Evolutionary conservation across 2,329 filamentous ascomycete species (phyloP).

Genomic region (Acrocalymma vagum): DNA sequence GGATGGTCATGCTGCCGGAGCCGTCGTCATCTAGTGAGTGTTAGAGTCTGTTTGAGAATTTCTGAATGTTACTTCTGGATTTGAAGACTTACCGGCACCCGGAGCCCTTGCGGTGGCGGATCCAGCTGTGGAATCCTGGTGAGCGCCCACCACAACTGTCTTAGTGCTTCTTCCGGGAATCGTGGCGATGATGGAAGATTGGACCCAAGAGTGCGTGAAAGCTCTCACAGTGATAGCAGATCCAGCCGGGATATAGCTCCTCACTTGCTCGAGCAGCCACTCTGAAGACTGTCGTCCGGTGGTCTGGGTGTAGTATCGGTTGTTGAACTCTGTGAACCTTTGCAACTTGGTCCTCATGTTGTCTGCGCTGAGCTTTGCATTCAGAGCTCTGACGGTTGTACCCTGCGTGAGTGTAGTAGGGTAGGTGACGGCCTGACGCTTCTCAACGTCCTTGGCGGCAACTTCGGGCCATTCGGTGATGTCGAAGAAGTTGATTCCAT

Average conservation of each 20-base stretch:
- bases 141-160: slow-evolving; percentile 88
- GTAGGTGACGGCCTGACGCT: no score
- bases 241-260: slow-evolving; percentile 73
- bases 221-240: slow-evolving; percentile 74
- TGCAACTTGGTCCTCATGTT: slow-evolving; percentile 82
- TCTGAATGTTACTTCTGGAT: no score
- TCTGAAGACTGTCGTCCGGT: slow-evolving; percentile 84
- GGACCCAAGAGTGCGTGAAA: slow-evolving; percentile 86
- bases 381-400: slow-evolving; percentile 71
- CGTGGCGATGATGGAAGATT: slow-evolving; percentile 89
- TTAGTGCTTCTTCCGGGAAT: slow-evolving; percentile 86
- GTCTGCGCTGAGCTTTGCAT: slow-evolving; percentile 74
- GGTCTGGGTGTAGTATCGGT: slow-evolving; percentile 81
- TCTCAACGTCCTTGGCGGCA: slow-evolving; percentile 48
- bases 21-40: slow-evolving; percentile 98
- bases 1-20: slow-evolving; percentile 90
- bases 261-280: slow-evolving; percentile 83
- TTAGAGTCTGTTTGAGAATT: no score
- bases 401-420: slow-evolving; percentile 73
- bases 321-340: slow-evolving; percentile 80
- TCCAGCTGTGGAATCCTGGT: slow-evolving; percentile 83
- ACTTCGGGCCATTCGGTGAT: slow-evolving; percentile 77
- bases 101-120: slow-evolving; percentile 86
- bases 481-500: slow-evolving; percentile 91
- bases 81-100: no score